Percentiles rank a stretch among this genome's conserved stretches.
Conservation (phyloP, 441 rosid species). For the Theobroma grandiflorum region DNA sequence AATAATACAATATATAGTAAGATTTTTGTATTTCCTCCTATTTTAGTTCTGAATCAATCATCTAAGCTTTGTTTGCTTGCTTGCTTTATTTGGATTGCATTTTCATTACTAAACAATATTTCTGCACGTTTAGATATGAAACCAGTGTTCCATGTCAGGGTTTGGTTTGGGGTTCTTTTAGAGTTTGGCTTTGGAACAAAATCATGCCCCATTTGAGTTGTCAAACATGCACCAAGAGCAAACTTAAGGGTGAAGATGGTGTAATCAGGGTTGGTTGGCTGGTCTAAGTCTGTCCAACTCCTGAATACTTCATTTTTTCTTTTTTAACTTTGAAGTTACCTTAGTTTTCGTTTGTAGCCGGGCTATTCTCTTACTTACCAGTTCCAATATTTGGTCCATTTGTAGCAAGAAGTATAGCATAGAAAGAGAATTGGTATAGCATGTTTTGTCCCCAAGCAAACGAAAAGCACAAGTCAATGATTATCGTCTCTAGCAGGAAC, state of each 20-base stretch:
- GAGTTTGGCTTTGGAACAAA: background rate
- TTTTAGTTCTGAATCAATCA: background rate
- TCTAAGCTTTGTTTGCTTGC: background rate
- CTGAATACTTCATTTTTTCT: too few relatives aligned
- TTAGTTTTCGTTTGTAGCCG: background rate
- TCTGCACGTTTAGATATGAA: background rate
- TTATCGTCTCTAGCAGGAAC: too few relatives aligned
- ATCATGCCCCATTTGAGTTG: background rate
- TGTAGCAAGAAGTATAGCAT: background rate
- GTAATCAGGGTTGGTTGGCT: background rate
- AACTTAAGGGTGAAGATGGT: background rate
- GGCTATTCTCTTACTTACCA: background rate
- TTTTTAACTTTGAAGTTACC: background rate
- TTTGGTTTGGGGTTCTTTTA: background rate
- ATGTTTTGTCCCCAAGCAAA: too few relatives aligned
- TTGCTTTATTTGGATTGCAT: background rate
- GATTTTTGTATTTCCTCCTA: background rate
- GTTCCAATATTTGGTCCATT: background rate
- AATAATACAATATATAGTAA: slow-evolving; percentile 15
- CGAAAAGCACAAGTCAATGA: too few relatives aligned
- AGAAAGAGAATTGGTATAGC: background rate
- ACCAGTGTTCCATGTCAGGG: background rate
- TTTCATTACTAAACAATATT: background rate
- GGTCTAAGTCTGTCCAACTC: background rate
- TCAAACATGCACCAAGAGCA: background rate